Conservation (phyloP, 2,329 filamentous ascomycete species). For the Colletotrichum destructivum region DNA sequence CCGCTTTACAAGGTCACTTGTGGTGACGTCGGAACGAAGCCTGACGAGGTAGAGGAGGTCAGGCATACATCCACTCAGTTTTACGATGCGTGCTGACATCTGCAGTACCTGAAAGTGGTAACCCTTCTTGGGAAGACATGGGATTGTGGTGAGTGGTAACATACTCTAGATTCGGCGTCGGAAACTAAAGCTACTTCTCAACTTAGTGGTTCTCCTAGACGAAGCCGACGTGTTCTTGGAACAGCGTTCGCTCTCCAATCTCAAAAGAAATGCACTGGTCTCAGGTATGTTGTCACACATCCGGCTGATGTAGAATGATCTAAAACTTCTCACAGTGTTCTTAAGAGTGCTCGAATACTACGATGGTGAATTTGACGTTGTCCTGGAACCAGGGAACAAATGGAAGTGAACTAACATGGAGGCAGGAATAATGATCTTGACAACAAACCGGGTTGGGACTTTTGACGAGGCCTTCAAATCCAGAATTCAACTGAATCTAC, state of each 20-base stretch:
- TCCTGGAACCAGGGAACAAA: not conserved
- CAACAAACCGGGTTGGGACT: slow-evolving; percentile 57
- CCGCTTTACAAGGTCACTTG: slow-evolving; percentile 56
- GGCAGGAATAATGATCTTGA: slow-evolving; percentile 64
- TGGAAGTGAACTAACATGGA: too few species aligned
- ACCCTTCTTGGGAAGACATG: slow-evolving; percentile 49
- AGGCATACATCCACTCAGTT: not conserved
- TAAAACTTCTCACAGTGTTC: slow-evolving; percentile 49
- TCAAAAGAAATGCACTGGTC: slow-evolving; percentile 65
- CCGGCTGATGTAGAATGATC: slow-evolving; percentile 33
- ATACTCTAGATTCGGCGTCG: not conserved
- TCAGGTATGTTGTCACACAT: slow-evolving; percentile 42
- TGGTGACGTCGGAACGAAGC: slow-evolving; percentile 53
- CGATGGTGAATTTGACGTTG: slow-evolving; percentile 45
- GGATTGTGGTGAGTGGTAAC: slow-evolving; percentile 47
- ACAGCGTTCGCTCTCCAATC: slow-evolving; percentile 63
- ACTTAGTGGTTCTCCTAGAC: slow-evolving; percentile 48
- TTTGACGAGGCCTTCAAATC: slow-evolving; percentile 60
- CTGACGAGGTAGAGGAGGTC: slow-evolving; percentile 50
- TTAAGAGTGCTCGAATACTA: slow-evolving; percentile 55
- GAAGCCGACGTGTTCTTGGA: slow-evolving; percentile 51
- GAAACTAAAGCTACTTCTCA: too few species aligned
- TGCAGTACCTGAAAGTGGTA: slow-evolving; percentile 50
- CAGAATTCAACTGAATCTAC: slow-evolving; percentile 54
- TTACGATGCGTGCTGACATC: not conserved